A percentile compares a stretch with the other conserved stretches of the same genome.
Evolutionary conservation across 164 flowering plant genomes (phyloP).

Genomic region (Liquidambar formosana): DNA sequence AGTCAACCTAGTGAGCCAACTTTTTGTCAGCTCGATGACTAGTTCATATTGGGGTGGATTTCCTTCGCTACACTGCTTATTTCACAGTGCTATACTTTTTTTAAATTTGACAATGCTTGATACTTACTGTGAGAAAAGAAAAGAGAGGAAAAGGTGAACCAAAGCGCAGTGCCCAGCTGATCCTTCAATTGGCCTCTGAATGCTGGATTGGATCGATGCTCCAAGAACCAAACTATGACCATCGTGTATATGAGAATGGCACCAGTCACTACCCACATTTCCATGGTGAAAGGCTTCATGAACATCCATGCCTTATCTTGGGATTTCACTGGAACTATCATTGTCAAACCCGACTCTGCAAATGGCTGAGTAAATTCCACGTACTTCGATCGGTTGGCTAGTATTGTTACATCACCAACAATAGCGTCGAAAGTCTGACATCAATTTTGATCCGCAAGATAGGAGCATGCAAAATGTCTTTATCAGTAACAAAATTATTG

Average conservation of each 20-base stretch:
- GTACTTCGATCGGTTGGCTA: conserved; percentile 29
- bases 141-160: conserved; percentile 58
- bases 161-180: conserved; percentile 49
- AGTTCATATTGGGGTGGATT: too few relatives aligned
- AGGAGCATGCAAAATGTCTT: conserved; percentile 44
- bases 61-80: too few relatives aligned
- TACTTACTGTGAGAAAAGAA: conserved; percentile 68
- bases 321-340: conserved; percentile 38
- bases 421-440: conserved; percentile 40
- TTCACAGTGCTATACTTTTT: too few relatives aligned
- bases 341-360: conserved; percentile 41
- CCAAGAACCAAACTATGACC: conserved; percentile 49
- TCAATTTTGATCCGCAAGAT: conserved; percentile 57
- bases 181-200: conserved; percentile 42
- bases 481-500: neutral
- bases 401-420: conserved; percentile 54
- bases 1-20: too few relatives aligned
- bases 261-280: conserved; percentile 50
- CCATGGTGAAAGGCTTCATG: conserved; percentile 47
- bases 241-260: conserved; percentile 38
- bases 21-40: too few relatives aligned
- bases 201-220: conserved; percentile 41
- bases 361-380: conserved; percentile 63
- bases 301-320: conserved; percentile 36
- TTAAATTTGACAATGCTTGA: neutral